Base-by-base conservation (phyloP, 73 alveolate genomes). In the Uronychia setigera region DNA sequence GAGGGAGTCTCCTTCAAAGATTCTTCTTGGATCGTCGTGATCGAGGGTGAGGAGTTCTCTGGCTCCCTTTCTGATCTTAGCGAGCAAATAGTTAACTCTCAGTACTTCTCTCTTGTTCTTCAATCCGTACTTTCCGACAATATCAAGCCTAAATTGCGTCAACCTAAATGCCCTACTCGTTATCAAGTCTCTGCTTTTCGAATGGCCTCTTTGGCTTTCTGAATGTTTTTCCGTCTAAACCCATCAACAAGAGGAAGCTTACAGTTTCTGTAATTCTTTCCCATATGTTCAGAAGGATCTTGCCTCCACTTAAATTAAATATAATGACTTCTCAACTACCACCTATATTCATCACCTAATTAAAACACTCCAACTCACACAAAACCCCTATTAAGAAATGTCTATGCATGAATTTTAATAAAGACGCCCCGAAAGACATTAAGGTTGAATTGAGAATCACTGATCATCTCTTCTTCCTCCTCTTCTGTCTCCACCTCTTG, bases 1-100 rank as follows among this genome's bases (percentile, higher is more conserved):
- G 46, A 98, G 97, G 74, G 99, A 99, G 86, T 94, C 97, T 78
- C 97, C 95, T 87, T 97, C 99, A 90, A 97, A 97, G 82, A 97
- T 86, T 91, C 99, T 94, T 88, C 98, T 97, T 67, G 98, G 98
- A 90, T 97, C 99, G 89, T 90, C 85, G 85, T 93, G 98, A 78
- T 98, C 99, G 82, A 96, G 95, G 83, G 99, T 97, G 86, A 98
- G 96, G 80, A 98, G 95, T 59, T 96, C 98, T 87, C 99, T 94
- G 58, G 99, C 99, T 32, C 99, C 99, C 84, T 98, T 96, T 91
- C 99, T 97, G 91, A 98, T 94, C 94, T 97, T 96, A 80, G 99
- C 99, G 83, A 98, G 94, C 33, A 97, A 91, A 60, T 91, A 91
- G 93, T 95, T 94, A 79, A 96, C 99, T 91, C 99, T 97, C 95